Evolutionary conservation across 225 moss, liverwort and hornwort species (phyloP).

Genomic region (Bryum argenteum): DNA sequence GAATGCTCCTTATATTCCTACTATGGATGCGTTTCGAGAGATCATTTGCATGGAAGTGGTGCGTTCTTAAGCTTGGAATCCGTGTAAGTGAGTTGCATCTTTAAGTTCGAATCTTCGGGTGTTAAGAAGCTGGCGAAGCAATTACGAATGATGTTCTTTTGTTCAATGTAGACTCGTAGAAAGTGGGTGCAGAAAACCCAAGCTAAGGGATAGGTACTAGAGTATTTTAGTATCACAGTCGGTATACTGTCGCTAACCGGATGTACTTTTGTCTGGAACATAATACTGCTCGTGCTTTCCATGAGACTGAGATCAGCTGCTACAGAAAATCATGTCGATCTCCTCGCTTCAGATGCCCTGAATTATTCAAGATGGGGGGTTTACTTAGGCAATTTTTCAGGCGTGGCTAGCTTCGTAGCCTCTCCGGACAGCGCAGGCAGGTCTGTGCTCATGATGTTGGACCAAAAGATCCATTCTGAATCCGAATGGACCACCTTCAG

Average conservation of each 20-base stretch:
- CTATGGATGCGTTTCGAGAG: neutral
- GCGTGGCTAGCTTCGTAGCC: neutral
- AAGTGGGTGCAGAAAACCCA: conserved; percentile 5
- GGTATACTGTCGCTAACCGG: conserved; percentile 30
- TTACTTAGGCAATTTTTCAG: conserved; percentile 9
- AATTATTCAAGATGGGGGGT: conserved; percentile 18
- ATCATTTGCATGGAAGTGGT: neutral
- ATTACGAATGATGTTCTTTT: neutral
- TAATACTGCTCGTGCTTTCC: conserved; percentile 19
- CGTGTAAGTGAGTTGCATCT: neutral
- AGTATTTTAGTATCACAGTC: conserved; percentile 26
- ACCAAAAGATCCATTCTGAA: neutral
- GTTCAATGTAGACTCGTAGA: neutral
- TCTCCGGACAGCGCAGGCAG: neutral
- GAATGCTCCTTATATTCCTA: neutral
- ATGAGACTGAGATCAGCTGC: conserved; percentile 29
- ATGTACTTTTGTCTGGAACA: conserved; percentile 28
- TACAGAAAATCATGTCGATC: conserved; percentile 15
- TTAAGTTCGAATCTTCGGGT: neutral
- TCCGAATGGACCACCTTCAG: neutral
- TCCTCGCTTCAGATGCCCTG: conserved; percentile 1
- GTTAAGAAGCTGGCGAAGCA: neutral
- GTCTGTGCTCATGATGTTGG: conserved; percentile 5
- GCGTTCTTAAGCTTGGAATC: conserved; percentile 11
- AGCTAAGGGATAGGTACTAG: neutral